Base-by-base conservation (phyloP, 176 grass and related monocot species). In the Triticum turgidum region DNA sequence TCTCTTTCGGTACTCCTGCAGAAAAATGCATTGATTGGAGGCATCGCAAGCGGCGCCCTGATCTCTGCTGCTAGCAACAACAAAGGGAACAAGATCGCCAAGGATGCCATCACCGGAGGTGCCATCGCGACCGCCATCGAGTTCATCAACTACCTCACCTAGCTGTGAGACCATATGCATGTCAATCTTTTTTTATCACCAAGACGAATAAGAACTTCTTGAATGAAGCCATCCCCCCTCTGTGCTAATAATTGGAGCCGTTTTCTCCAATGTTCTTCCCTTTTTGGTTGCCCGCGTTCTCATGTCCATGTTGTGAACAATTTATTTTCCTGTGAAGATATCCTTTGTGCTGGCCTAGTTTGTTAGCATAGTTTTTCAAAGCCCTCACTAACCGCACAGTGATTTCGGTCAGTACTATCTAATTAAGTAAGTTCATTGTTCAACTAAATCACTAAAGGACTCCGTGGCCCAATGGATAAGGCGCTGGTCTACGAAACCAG, bases 401-500 rank as follows among this genome's bases (percentile, higher is more conserved):
- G 45, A 3, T 5, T 42, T 47, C 1, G 5, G 51, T 6, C 14
- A 18, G 51, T 2, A 0, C 15, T 6, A 17, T 6, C 5, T 18
- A 54, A 54, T 7, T 54, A 54, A 54, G 5, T 18, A 18, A 0
- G 51, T 0, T 18, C 5, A 54, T 7, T 5, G 51, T 18, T 18
- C 5, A 1, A 18, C 0, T 0, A 0, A 5, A 17, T 52, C 49
- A 52, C 0, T 2, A 0, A 11, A 11, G 0, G 73, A 76, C 73
- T 76, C 73, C 73, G 73, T 54, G 73, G 73, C 73, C 96, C 96
- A 96, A 94, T 94, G 97, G 94, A 94, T 93, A 96, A 94, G 92
- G 92, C 92, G 92, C 92, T 94, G 94, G 90, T 96, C 88, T 94
- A 98, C 94, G 94, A 83, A 98, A 96, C 92, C 94, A 98, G 96